Conservation (phyloP, 2,329 filamentous ascomycete genomes). For the Aspergillus hortae region DNA sequence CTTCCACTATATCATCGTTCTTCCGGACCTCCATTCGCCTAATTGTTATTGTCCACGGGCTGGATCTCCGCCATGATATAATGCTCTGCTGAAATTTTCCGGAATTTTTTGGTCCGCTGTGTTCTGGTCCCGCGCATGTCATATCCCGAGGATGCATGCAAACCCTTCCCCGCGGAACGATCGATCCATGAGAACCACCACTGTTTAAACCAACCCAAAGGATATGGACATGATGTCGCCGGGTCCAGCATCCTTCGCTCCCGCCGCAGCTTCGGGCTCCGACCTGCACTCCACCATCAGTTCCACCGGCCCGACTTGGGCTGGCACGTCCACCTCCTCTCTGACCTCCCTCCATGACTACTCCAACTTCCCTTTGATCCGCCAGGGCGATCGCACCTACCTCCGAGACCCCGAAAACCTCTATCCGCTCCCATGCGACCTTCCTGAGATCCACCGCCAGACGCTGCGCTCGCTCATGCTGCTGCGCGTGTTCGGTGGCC, state of each 20-base stretch:
- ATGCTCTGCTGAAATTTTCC: too few species aligned
- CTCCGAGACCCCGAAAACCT: conserved; percentile 67
- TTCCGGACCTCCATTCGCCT: too few species aligned
- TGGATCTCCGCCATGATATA: too few species aligned
- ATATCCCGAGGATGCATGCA: too few species aligned
- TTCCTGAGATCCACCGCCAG: conserved; percentile 83
- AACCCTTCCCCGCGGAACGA: conserved; percentile 7
- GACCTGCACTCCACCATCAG: conserved; percentile 32
- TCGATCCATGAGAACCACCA: conserved; percentile 14
- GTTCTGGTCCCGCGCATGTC: conserved; percentile 3
- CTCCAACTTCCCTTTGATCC: conserved; percentile 57
- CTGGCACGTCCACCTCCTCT: conserved; percentile 35
- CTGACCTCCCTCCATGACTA: conserved; percentile 36
- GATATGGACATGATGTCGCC: conserved; percentile 30
- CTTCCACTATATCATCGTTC: too few species aligned
- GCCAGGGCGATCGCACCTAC: conserved; percentile 78
- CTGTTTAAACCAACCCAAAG: neutral
- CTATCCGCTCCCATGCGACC: conserved; percentile 86
- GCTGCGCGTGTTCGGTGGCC: conserved; percentile 75
- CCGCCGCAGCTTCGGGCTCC: conserved; percentile 27
- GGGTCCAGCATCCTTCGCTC: conserved; percentile 23
- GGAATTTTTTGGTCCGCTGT: conserved; percentile 5
- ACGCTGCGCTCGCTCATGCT: conserved; percentile 77
- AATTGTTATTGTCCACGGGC: too few species aligned
- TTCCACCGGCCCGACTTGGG: conserved; percentile 25